Percentiles rank a stretch among this genome's conserved stretches.
phyloP scores from a whole-genome alignment of 1,139 yeast genomes.

The Candida dubliniensis region DNA sequence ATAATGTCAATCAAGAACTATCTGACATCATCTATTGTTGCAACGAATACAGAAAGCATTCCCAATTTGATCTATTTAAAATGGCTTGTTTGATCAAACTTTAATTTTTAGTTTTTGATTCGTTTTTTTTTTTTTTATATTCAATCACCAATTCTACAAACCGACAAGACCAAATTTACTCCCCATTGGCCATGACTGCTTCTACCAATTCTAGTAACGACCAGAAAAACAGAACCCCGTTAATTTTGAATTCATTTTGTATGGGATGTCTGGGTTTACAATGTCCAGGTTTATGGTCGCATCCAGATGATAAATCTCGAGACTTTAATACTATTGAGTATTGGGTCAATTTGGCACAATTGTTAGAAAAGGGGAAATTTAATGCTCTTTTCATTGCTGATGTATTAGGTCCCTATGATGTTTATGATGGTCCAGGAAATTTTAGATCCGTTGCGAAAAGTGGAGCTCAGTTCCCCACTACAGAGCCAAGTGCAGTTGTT shows the following conservation, averaged over 20 bases:
- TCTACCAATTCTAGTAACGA: not conserved
- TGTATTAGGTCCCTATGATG: constrained; percentile 46
- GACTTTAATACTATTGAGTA: constrained; percentile 40
- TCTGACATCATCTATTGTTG: too few relatives aligned
- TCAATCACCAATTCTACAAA: not conserved
- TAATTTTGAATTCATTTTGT: constrained; percentile 40
- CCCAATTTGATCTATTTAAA: too few relatives aligned
- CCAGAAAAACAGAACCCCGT: constrained; percentile 16
- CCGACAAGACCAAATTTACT: not conserved
- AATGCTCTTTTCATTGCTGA: constrained; percentile 49
- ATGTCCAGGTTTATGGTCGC: constrained; percentile 44
- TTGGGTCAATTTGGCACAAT: constrained; percentile 46
- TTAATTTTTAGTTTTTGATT: not conserved
- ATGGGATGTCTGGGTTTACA: constrained; percentile 43
- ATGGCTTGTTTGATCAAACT: too few relatives aligned
- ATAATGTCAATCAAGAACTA: not conserved
- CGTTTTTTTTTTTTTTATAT: not conserved
- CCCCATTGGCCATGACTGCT: constrained; percentile 2
- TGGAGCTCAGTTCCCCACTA: constrained; percentile 45
- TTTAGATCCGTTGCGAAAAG: constrained; percentile 36
- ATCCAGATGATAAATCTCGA: constrained; percentile 40
- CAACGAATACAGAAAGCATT: too few relatives aligned
- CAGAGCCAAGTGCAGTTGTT: constrained; percentile 43
- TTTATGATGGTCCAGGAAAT: constrained; percentile 39
- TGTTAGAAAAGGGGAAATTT: constrained; percentile 46